These are phyloP conservation scores for Geoglossum glabrum DNA, from an alignment of 495 filamentous ascomycete genomes.

Conservation along the genomic window DNA sequence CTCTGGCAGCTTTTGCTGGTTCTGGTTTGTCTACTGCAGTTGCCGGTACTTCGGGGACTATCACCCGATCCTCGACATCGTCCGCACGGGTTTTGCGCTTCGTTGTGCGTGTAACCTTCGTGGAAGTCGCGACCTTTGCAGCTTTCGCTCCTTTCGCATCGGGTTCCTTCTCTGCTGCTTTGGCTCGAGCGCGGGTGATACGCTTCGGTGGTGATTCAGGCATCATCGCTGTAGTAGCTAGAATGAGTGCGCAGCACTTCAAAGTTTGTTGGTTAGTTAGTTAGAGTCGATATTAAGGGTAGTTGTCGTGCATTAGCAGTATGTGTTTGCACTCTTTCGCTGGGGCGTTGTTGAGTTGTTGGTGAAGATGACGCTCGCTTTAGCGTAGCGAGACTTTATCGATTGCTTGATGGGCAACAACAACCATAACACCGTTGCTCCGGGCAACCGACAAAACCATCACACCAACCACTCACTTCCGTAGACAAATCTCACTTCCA, in stretches of 20 bases:
- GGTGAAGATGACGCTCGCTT: background rate
- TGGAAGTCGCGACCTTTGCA: background rate
- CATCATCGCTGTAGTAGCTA: background rate
- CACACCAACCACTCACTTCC: too few species aligned
- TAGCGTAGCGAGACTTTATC: background rate
- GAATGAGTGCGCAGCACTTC: background rate
- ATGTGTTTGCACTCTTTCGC: background rate
- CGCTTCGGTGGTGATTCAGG: constrained; percentile 7
- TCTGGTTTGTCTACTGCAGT: background rate
- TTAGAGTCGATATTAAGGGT: background rate
- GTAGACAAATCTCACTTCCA: too few species aligned
- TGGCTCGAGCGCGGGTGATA: constrained; percentile 7
- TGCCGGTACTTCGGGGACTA: background rate
- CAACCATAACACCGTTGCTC: background rate
- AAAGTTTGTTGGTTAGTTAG: background rate
- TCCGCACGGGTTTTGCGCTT: constrained; percentile 6
- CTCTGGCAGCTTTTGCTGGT: constrained; percentile 1
- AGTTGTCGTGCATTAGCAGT: background rate
- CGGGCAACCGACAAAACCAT: too few species aligned
- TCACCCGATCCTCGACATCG: constrained; percentile 4
- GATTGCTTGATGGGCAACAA: background rate
- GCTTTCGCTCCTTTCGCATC: background rate
- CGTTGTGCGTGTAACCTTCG: background rate
- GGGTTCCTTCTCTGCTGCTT: constrained; percentile 1
- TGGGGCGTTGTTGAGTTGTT: background rate